Evolutionary conservation across 441 rosid genomes (phyloP).

Genomic region (Populus hybrid): DNA sequence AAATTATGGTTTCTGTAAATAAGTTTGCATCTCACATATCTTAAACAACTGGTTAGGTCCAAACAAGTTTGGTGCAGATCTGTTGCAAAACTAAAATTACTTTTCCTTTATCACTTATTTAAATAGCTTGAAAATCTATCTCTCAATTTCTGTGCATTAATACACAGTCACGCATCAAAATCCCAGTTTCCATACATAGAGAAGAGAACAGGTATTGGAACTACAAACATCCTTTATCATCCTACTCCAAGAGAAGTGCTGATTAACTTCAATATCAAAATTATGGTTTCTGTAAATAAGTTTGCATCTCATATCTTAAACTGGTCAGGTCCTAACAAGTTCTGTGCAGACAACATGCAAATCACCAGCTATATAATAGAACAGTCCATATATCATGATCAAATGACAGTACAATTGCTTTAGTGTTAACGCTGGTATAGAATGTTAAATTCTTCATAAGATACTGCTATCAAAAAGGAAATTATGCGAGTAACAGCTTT

Average conservation of each 20-base stretch:
- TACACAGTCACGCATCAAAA: neutral
- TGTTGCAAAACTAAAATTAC: neutral
- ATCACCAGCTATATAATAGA: neutral
- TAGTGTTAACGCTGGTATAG: neutral
- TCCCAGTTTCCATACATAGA: neutral
- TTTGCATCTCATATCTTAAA: neutral
- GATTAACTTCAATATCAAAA: neutral
- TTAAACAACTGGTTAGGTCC: neutral
- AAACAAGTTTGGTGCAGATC: neutral
- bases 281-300: neutral
- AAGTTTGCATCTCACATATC: neutral
- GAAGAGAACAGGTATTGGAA: neutral
- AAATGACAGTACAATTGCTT: neutral
- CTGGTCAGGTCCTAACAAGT: neutral
- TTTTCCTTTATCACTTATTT: neutral
- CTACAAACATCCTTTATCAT: neutral
- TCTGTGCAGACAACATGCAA: neutral
- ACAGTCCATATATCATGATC: neutral
- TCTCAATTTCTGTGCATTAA: neutral
- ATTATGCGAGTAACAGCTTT: constrained; percentile 5
- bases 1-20: neutral
- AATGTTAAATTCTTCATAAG: neutral
- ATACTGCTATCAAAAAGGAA: neutral
- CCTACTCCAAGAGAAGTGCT: neutral
- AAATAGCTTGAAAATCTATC: neutral